Conservation (phyloP, 2,329 filamentous ascomycete genomes). For the Epichloe gansuensis region DNA sequence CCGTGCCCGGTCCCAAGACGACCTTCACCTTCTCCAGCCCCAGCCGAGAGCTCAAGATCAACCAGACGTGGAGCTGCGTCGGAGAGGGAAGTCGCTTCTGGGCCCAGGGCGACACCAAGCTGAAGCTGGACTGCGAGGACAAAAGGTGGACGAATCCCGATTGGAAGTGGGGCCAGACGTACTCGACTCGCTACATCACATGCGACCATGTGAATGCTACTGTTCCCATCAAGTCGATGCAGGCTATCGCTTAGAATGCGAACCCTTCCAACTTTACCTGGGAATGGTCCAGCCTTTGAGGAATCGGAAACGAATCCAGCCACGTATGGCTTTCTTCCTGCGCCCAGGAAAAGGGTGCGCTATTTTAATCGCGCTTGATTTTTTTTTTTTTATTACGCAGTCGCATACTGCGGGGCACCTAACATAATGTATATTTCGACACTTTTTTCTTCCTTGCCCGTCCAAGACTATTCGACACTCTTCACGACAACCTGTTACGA, state of each 20-base stretch:
- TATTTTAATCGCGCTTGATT: neutral
- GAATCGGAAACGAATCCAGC: neutral
- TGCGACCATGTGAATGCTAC: conserved; percentile 16
- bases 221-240: conserved; percentile 15
- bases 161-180: conserved; percentile 20
- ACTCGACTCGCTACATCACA: conserved; percentile 16
- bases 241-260: conserved; percentile 13
- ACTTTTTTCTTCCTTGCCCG: neutral
- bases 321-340: neutral
- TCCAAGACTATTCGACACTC: neutral
- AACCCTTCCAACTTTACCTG: neutral
- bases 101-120: conserved; percentile 14
- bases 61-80: conserved; percentile 37
- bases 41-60: conserved; percentile 24
- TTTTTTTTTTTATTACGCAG: neutral
- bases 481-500: neutral
- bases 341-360: neutral
- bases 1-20: conserved; percentile 15
- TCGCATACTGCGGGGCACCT: conserved; percentile 1
- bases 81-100: conserved; percentile 23
- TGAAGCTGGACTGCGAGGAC: conserved; percentile 19
- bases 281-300: neutral
- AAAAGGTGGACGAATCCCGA: conserved; percentile 16
- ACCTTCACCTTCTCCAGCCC: conserved; percentile 32
- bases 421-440: conserved; percentile 3